Conservation (phyloP, 2,329 filamentous ascomycete species). For the Scedosporium aurantiacum region DNA sequence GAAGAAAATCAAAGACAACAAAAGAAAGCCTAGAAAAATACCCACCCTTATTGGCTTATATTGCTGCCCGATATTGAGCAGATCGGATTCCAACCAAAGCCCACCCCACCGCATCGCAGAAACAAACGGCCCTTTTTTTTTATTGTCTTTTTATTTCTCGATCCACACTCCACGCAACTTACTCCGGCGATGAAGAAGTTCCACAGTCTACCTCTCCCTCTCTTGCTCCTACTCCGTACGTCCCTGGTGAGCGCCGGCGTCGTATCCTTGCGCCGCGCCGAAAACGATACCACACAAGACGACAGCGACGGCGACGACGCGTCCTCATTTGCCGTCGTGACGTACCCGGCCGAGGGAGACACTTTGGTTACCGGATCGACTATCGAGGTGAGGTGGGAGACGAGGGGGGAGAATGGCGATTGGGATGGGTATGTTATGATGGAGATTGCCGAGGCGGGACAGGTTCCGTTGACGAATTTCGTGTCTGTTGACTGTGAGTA, state of each 20-base stretch:
- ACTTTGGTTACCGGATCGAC: background rate
- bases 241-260: background rate
- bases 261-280: background rate
- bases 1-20: background rate
- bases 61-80: background rate
- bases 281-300: too few relatives aligned
- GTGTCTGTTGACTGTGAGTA: slow-evolving; percentile 3
- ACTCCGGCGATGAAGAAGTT: background rate
- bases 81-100: too few relatives aligned
- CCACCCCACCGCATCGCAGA: background rate
- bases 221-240: background rate
- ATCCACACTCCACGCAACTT: background rate
- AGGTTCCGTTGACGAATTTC: background rate
- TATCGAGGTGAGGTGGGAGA: slow-evolving; percentile 1
- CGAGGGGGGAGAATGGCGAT: background rate
- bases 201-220: background rate
- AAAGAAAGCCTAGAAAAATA: background rate
- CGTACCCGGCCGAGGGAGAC: background rate
- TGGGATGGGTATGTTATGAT: background rate
- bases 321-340: background rate
- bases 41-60: background rate
- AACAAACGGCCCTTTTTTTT: background rate
- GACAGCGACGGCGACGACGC: background rate
- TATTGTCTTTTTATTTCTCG: background rate
- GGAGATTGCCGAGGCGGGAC: background rate